Evolutionary conservation across 805 yeast genomes (phyloP).

Genomic region (Limtongia smithiae): DNA sequence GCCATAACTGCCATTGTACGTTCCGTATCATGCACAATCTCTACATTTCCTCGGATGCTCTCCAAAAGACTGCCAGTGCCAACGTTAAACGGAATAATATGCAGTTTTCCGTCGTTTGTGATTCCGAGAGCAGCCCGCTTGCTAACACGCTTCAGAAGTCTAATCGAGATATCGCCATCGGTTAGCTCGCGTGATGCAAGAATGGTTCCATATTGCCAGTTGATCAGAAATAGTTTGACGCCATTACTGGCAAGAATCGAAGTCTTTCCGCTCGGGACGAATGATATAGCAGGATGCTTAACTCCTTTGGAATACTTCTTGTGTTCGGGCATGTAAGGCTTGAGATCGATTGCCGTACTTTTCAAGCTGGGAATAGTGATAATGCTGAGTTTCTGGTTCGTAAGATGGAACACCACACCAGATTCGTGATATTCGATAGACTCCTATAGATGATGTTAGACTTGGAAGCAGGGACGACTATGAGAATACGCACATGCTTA

Average conservation of each 20-base stretch:
- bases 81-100: slow-evolving; percentile 13
- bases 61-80: slow-evolving; percentile 23
- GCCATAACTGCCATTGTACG: slow-evolving; percentile 1
- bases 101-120: slow-evolving; percentile 9
- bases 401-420: slow-evolving; percentile 5
- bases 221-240: slow-evolving; percentile 9
- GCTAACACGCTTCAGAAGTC: slow-evolving; percentile 9
- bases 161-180: slow-evolving; percentile 3
- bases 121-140: slow-evolving; percentile 21
- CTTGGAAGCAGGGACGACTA: background rate
- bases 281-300: background rate
- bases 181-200: slow-evolving; percentile 10
- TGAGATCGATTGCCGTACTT: background rate
- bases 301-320: background rate
- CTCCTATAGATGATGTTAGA: too few species aligned
- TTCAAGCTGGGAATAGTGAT: background rate
- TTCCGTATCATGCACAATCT: slow-evolving; percentile 6
- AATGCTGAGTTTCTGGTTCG: background rate
- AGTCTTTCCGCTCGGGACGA: slow-evolving; percentile 19
- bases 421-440: slow-evolving; percentile 4
- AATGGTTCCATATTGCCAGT: slow-evolving; percentile 22
- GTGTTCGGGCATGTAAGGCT: background rate
- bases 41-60: slow-evolving; percentile 19
- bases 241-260: slow-evolving; percentile 19
- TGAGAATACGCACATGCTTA: slow-evolving; percentile 5